phyloP scores from a whole-genome alignment of 129 eudicot genomes.

The Apium graveolens region DNA sequence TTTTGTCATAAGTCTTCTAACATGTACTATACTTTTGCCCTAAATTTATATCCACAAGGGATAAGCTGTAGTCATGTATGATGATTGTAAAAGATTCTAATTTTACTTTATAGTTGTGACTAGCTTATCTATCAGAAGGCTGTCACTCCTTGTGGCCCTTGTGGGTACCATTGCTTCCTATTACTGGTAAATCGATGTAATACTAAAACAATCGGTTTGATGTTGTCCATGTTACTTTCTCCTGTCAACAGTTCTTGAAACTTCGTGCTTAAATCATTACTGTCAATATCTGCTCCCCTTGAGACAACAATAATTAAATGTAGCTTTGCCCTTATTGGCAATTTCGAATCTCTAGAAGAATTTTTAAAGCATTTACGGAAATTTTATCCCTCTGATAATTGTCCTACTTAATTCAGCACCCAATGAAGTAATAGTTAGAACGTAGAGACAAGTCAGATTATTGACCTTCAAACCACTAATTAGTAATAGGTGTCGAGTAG shows the following conservation, averaged over 20 bases:
- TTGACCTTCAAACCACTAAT: too few relatives aligned
- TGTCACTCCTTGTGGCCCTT: too few relatives aligned
- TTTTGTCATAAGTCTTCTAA: neutral
- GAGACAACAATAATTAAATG: neutral
- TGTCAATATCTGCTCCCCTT: neutral
- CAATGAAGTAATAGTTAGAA: neutral
- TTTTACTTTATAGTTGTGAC: neutral
- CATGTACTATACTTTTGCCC: neutral
- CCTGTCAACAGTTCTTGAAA: neutral
- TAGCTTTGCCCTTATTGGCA: neutral
- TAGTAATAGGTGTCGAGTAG: neutral
- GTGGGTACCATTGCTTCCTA: too few relatives aligned
- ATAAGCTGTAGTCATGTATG: neutral
- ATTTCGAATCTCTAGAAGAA: neutral
- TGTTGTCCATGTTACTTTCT: neutral
- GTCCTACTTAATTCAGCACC: neutral
- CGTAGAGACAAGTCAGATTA: neutral
- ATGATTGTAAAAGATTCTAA: too few relatives aligned
- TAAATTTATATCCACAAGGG: neutral
- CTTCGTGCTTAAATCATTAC: neutral
- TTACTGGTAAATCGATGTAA: too few relatives aligned
- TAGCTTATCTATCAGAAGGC: too few relatives aligned
- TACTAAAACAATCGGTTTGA: too few relatives aligned
- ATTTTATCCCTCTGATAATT: neutral
- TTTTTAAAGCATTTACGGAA: neutral